phyloP scores from a whole-genome alignment of 306 rosid genomes.

The Sphenostylis stenocarpa region DNA sequence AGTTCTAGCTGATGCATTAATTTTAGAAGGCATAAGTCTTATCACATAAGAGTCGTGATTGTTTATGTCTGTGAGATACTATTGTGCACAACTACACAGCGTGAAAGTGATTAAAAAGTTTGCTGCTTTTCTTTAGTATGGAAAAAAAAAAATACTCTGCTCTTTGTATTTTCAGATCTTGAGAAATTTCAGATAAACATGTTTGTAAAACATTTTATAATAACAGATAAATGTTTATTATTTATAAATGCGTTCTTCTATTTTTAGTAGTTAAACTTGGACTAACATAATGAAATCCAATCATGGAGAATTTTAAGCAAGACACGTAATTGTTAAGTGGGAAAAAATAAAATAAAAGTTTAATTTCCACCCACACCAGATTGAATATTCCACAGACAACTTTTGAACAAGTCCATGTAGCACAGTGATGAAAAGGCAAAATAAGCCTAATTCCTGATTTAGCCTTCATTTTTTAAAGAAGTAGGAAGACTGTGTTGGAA shows the following conservation, averaged over 20 bases:
- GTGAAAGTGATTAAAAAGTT: conserved; percentile 37
- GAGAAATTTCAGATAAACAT: conserved; percentile 20
- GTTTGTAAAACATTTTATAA: conserved; percentile 26
- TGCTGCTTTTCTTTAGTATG: conserved; percentile 17
- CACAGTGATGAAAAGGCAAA: background rate
- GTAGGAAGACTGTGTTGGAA: too few relatives aligned
- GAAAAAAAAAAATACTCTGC: conserved; percentile 22
- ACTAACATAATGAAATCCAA: conserved; percentile 14
- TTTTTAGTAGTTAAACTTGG: conserved; percentile 1
- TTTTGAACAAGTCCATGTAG: conserved; percentile 13
- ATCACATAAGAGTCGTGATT: conserved; percentile 44
- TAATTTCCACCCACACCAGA: background rate
- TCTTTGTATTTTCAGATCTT: conserved; percentile 17
- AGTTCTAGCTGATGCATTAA: conserved; percentile 78
- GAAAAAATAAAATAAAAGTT: background rate
- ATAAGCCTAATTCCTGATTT: background rate
- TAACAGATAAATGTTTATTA: background rate
- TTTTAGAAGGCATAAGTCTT: conserved; percentile 68
- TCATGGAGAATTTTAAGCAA: conserved; percentile 10
- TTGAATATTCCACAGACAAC: background rate
- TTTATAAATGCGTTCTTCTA: background rate
- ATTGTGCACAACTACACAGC: background rate
- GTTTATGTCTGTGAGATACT: background rate
- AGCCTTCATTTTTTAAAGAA: background rate
- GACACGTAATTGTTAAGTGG: background rate